Percentiles rank a stretch among this genome's conserved stretches.
These are phyloP conservation scores for Limtongia smithiae DNA, from an alignment of 805 yeast genomes.

Conservation along the genomic window DNA sequence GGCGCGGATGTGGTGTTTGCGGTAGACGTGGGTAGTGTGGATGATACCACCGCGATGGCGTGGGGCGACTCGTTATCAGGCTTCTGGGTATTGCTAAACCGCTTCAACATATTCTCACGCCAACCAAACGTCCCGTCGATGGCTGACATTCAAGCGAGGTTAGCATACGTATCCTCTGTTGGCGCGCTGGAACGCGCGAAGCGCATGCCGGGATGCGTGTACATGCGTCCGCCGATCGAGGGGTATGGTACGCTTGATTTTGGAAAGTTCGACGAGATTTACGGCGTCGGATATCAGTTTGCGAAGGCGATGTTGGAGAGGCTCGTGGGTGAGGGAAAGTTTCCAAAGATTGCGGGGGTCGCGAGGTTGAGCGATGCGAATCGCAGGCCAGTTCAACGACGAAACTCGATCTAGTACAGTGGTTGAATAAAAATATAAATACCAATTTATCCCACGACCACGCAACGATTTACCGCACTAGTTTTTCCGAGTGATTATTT, in stretches of 20 bases:
- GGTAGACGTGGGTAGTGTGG: conserved; percentile 92
- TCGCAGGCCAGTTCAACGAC: conserved; percentile 9
- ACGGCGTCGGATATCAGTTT: conserved; percentile 55
- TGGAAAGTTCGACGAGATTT: conserved; percentile 86
- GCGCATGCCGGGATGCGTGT: conserved; percentile 74
- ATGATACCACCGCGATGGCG: conserved; percentile 81
- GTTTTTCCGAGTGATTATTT: neutral
- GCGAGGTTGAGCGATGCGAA: conserved; percentile 31
- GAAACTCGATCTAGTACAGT: conserved; percentile 29
- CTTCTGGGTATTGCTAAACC: conserved; percentile 79
- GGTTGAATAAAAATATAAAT: too few relatives aligned
- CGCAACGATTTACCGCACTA: neutral
- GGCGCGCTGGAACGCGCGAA: conserved; percentile 89
- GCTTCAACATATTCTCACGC: conserved; percentile 84
- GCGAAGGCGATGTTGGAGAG: conserved; percentile 57
- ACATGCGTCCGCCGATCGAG: conserved; percentile 92
- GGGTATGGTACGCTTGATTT: conserved; percentile 88
- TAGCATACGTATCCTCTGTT: conserved; percentile 93
- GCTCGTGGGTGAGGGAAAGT: conserved; percentile 49
- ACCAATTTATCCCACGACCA: too few relatives aligned
- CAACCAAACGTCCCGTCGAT: conserved; percentile 88
- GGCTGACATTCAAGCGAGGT: conserved; percentile 89
- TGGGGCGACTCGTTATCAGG: conserved; percentile 91
- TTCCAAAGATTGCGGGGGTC: conserved; percentile 59
- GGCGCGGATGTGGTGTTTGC: conserved; percentile 89